Evolutionary conservation across 192 early-diverging fungal species (phyloP).

Genomic region (Paraglomus occultum): DNA sequence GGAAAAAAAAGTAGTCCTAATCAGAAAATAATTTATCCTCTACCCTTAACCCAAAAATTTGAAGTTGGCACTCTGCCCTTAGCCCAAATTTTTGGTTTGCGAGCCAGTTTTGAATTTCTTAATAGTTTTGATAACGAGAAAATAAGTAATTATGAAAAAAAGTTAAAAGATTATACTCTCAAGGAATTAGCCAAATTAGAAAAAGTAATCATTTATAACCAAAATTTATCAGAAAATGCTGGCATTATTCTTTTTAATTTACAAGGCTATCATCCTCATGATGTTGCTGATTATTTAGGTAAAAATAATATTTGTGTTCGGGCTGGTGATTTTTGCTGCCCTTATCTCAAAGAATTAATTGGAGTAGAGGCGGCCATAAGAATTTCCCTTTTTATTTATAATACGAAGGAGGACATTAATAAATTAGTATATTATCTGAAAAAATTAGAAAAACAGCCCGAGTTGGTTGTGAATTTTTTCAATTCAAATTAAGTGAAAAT

Average conservation of each 20-base stretch:
- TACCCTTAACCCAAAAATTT: constrained; percentile 16
- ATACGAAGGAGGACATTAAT: constrained; percentile 18
- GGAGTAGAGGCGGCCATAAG: constrained; percentile 10
- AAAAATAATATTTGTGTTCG: constrained; percentile 23
- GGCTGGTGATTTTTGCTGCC: constrained; percentile 23
- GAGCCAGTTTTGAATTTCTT: constrained; percentile 14
- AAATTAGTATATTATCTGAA: constrained; percentile 9
- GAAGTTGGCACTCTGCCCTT: constrained; percentile 21
- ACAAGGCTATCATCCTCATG: constrained; percentile 9
- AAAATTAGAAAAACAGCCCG: neutral
- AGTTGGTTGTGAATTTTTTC: neutral
- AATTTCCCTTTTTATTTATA: constrained; percentile 20
- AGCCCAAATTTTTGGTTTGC: constrained; percentile 17
- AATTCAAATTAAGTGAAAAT: too few relatives aligned
- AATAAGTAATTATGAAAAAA: constrained; percentile 19
- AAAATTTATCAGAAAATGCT: neutral
- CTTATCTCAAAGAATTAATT: constrained; percentile 21
- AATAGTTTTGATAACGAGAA: constrained; percentile 5
- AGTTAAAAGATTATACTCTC: constrained; percentile 10
- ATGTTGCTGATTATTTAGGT: constrained; percentile 22
- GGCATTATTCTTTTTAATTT: constrained; percentile 25
- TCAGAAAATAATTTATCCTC: neutral
- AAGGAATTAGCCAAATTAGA: constrained; percentile 22
- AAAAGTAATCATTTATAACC: constrained; percentile 21
- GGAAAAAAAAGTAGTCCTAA: constrained; percentile 9